Base-by-base conservation (phyloP, 176 grass and related monocot genomes). In the Bothriochloa decipiens region DNA sequence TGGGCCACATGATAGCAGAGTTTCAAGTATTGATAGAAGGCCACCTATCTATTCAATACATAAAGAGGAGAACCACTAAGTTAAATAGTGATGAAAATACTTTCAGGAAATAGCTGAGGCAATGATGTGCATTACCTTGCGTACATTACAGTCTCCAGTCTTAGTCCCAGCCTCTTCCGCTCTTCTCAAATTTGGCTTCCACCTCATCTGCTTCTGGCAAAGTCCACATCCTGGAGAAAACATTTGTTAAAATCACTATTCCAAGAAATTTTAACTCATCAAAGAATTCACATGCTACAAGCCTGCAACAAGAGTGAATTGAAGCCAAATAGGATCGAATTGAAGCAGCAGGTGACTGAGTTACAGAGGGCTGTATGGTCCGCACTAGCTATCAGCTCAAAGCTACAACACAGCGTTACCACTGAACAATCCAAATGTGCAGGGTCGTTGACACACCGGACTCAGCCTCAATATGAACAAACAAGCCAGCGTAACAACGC, bases 211-310 rank as follows among this genome's bases (percentile, higher is more conserved):
- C 74, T 63, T 92, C 95, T 0, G 95, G 95, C 53, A 95, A 63
- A 29, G 76, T 91, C 95, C 91, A 97, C 85, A 95, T 95, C 80
- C 95, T 97, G 87, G 57, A 67, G 72, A 57, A 52, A 29, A 32
- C 14, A 26, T 81, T 75, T 68, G 75, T 7, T 15, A 41, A 83
- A 42, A 81, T 6, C 42, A 78, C 4, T 7, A 32, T 23, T 41
- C 20, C 57, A 53, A n/a, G 17, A 26, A 14, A 3, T 35, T 42
- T 18, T 67, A 35, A 26, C 6, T 69, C 28, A 47, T 8, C 6
- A 11, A 32, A 50, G 7, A 73, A 26, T 45, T 40, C 2, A 7
- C 25, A 50, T 11, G 15, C 55, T 46, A 27, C 68, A 88, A 6
- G 0, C 18, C 53, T 0, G 8, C 7, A 10, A n/a, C 33, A 14